A percentile compares a stretch with the other conserved stretches of the same genome.
These are phyloP conservation scores for Cladosporium sp. DNA, from an alignment of 2,329 filamentous ascomycete genomes.

Conservation along the genomic window DNA sequence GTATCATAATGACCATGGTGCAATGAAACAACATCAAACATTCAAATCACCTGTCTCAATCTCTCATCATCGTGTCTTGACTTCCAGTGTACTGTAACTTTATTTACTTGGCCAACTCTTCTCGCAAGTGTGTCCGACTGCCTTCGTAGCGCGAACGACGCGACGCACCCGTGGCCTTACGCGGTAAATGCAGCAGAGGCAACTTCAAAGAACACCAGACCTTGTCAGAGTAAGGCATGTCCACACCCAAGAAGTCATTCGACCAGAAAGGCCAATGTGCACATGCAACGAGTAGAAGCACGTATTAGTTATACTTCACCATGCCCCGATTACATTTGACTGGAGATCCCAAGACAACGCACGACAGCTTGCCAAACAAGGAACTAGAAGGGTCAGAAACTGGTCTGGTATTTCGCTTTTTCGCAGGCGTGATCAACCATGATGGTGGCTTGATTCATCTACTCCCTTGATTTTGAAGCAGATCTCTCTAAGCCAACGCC, in stretches of 20 bases:
- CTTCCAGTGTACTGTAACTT: background rate
- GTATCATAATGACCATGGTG: conserved; percentile 46
- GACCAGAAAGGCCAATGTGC: background rate
- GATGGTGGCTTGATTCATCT: background rate
- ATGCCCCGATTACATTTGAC: background rate
- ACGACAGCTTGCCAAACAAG: background rate
- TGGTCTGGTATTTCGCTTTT: background rate
- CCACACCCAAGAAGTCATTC: background rate
- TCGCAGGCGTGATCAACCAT: background rate
- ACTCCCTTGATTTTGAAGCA: background rate
- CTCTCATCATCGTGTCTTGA: background rate
- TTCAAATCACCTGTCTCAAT: conserved; percentile 2
- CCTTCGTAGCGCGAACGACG: background rate
- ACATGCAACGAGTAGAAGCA: background rate
- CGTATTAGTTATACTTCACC: background rate
- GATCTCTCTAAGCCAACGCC: background rate
- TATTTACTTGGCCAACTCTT: background rate
- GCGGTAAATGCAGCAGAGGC: background rate
- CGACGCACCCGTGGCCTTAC: background rate
- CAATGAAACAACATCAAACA: conserved; percentile 25
- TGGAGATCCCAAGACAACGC: background rate
- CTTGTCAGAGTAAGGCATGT: background rate
- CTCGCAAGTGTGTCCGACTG: background rate
- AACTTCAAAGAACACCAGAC: too few relatives aligned
- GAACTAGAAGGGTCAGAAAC: background rate